Evolutionary conservation across 768 basidiomycete species (phyloP), one percentile per base, ranked within the genome.

Genomic region (Kwoniella pini): DNA sequence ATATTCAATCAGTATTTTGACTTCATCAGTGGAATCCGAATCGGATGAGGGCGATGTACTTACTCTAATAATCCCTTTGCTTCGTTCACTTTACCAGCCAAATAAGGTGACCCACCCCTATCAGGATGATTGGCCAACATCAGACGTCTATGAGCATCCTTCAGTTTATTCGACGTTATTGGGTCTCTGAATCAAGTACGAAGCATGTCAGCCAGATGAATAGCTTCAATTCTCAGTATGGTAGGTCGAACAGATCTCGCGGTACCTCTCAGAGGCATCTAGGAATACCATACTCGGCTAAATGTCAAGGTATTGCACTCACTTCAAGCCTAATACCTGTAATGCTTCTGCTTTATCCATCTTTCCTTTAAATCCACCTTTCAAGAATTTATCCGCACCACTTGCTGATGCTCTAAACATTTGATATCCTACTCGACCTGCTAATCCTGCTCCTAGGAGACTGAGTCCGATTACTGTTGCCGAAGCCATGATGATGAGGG

Each of bases 91-190:
- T 99, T 98, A 72, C 91, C 93, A 12, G 96, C 94, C 50, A 98
- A 81, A 79, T 97, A 99, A 6, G 96, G 96, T n/a, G 93, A 90
- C 28, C 96, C 96, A 31, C 96, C 96, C 63, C 96, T 84, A 82
- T 99, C 96, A 11, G 96, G 96, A 81, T 99, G 96, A 80, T 99
- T 99, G 27, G 92, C 90, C 51, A 98, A 84, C 96, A 99, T 99
- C 68, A 99, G 90, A 36, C 88, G 85, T 56, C 95, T 86, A 80
- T 99, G 96, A 0, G 96, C 93, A 69, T 97, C 95, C 81, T 97
- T 97, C 59, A 97, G 77, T 77, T 83, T 86, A 54, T 76, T 84
- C n/a, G 85, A 84, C n/a, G 95, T 80, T 57, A 82, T 82, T 10
- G 90, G 84, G 17, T 98, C 95, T 80, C 95, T 99, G 74, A n/a